Conservation (phyloP, 1,139 yeast species). For the Meyerozyma carpophila region DNA sequence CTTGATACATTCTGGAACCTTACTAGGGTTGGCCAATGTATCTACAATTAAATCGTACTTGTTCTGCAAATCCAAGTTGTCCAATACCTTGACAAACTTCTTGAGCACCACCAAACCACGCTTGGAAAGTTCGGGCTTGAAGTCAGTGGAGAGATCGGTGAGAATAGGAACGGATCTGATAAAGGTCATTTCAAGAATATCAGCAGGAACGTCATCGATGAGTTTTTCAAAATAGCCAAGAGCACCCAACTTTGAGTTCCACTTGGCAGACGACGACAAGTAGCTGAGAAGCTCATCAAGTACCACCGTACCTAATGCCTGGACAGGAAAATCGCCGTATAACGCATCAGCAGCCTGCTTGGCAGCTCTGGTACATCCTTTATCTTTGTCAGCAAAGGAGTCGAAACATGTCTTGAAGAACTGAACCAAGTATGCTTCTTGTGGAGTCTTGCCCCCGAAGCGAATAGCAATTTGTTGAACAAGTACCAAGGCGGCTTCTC, state of each 20-base stretch:
- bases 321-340: slow-evolving; percentile 67
- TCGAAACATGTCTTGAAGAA: slow-evolving; percentile 57
- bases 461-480: slow-evolving; percentile 64
- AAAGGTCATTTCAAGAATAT: slow-evolving; percentile 77
- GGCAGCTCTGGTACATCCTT: slow-evolving; percentile 78
- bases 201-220: slow-evolving; percentile 77
- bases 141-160: slow-evolving; percentile 88
- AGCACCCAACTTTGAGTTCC: slow-evolving; percentile 88
- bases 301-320: slow-evolving; percentile 69
- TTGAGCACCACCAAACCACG: slow-evolving; percentile 71
- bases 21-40: slow-evolving; percentile 84
- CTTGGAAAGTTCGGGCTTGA: slow-evolving; percentile 91
- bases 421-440: slow-evolving; percentile 67
- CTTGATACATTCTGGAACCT: slow-evolving; percentile 85
- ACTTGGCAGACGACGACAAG: slow-evolving; percentile 79
- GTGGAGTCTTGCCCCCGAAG: slow-evolving; percentile 64
- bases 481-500: slow-evolving; percentile 70
- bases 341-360: slow-evolving; percentile 63
- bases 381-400: slow-evolving; percentile 78
- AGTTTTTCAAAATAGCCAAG: slow-evolving; percentile 67
- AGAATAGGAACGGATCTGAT: slow-evolving; percentile 76
- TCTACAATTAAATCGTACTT: slow-evolving; percentile 81
- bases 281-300: slow-evolving; percentile 58
- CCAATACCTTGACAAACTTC: slow-evolving; percentile 74
- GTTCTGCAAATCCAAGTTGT: slow-evolving; percentile 86